Conservation (phyloP, 2,329 filamentous ascomycete species). For the Apiospora marii region DNA sequence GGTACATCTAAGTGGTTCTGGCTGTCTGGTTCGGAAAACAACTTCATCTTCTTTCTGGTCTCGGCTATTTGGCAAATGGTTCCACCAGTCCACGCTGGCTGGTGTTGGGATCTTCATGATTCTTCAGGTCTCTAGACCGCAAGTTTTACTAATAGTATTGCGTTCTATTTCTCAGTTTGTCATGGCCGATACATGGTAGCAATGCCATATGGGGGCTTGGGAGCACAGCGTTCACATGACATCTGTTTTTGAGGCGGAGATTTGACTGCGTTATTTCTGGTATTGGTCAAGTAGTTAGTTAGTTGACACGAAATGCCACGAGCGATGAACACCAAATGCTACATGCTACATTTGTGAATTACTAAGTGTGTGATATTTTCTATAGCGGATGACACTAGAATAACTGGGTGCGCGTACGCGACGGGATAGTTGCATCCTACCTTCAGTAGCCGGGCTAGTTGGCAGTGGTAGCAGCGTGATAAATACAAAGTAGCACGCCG, state of each 20-base stretch:
- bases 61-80: background rate
- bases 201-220: background rate
- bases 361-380: background rate
- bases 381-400: background rate
- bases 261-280: background rate
- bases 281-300: conserved; percentile 7
- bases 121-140: background rate
- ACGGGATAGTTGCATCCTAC: background rate
- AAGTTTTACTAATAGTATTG: background rate
- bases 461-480: background rate
- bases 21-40: no score
- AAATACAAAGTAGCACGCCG: background rate
- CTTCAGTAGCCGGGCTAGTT: background rate
- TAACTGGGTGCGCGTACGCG: no score
- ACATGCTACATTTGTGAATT: background rate
- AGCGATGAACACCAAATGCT: background rate
- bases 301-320: background rate
- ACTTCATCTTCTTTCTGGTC: background rate
- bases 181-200: background rate
- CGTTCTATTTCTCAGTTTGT: background rate
- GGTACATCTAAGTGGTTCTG: conserved; percentile 47
- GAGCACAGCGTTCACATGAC: background rate
- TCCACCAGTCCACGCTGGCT: background rate
- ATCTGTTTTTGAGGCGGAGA: background rate
- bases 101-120: background rate